A percentile compares a stretch with the other conserved stretches of the same genome.
Conservation (phyloP, 140 eudicot species). For the Erigeron philadelphicus region DNA sequence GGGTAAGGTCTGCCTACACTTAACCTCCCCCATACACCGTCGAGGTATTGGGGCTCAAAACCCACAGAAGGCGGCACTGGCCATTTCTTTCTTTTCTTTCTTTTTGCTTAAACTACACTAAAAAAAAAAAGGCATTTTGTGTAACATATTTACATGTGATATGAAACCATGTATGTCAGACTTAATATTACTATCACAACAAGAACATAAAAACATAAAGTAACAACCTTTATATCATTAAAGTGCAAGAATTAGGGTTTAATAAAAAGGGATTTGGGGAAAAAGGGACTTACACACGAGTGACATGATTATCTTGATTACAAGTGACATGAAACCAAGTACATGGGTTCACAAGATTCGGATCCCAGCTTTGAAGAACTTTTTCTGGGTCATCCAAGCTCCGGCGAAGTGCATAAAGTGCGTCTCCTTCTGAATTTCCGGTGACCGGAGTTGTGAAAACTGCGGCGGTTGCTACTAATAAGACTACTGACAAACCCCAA, state of each 20-base stretch:
- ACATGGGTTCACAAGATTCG: conserved; percentile 78
- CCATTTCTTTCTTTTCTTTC: no score
- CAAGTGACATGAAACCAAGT: conserved; percentile 93
- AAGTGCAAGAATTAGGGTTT: not conserved
- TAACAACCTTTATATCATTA: no score
- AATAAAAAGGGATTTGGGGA: not conserved
- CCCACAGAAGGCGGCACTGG: no score
- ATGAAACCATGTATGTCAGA: no score
- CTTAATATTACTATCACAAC: no score
- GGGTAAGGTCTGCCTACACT: no score
- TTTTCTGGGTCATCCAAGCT: conserved; percentile 79
- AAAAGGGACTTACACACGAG: conserved; percentile 52
- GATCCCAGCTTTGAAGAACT: conserved; percentile 92
- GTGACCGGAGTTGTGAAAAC: conserved; percentile 21
- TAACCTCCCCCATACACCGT: no score
- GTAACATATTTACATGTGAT: no score
- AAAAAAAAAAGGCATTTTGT: no score
- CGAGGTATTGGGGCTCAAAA: no score
- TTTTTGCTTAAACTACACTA: no score
- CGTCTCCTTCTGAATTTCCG: conserved; percentile 78
- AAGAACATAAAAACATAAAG: no score
- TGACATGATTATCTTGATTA: conserved; percentile 66
- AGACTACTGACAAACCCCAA: conserved; percentile 17
- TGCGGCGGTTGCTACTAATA: conserved; percentile 19
- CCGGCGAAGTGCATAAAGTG: conserved; percentile 67